A percentile compares a stretch with the other conserved stretches of the same genome.
phyloP scores from a whole-genome alignment of 305 asterid species.

The Solanum hybrid region DNA sequence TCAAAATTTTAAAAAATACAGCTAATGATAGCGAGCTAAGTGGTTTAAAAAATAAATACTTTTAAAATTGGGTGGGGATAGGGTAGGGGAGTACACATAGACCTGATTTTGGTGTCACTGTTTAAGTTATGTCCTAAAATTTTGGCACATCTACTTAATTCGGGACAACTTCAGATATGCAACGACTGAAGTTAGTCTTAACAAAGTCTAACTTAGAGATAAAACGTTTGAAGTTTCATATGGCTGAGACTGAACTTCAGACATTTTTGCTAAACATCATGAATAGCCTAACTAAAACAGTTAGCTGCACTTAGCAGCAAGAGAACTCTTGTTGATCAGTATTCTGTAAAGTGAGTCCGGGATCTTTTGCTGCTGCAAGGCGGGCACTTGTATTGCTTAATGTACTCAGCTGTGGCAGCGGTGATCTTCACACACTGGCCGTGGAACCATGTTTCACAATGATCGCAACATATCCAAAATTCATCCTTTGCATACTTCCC shows the following conservation, averaged over 20 bases:
- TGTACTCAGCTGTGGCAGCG: slow-evolving; percentile 66
- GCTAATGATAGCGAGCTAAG: not conserved
- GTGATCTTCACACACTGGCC: slow-evolving; percentile 84
- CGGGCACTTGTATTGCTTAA: slow-evolving; percentile 72
- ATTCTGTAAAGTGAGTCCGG: slow-evolving; percentile 20
- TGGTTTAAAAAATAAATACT: not conserved
- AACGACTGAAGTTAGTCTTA: not conserved
- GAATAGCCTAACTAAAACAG: not conserved
- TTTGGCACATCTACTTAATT: not conserved
- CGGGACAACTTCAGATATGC: not conserved
- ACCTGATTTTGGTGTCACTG: not conserved
- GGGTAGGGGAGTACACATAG: not conserved
- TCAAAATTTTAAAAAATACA: not conserved
- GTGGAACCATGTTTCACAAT: slow-evolving; percentile 77
- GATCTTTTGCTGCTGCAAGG: slow-evolving; percentile 55
- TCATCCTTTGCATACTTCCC: slow-evolving; percentile 53
- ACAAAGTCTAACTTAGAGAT: not conserved
- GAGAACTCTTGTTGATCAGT: not conserved
- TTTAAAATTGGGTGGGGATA: not conserved
- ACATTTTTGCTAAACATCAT: not conserved
- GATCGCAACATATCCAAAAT: slow-evolving; percentile 76
- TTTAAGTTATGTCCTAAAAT: not conserved
- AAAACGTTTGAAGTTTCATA: not conserved
- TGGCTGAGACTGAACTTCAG: not conserved
- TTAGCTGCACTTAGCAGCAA: not conserved